phyloP scores from a whole-genome alignment of 2,329 filamentous ascomycete species.

The Monascus ruber region DNA sequence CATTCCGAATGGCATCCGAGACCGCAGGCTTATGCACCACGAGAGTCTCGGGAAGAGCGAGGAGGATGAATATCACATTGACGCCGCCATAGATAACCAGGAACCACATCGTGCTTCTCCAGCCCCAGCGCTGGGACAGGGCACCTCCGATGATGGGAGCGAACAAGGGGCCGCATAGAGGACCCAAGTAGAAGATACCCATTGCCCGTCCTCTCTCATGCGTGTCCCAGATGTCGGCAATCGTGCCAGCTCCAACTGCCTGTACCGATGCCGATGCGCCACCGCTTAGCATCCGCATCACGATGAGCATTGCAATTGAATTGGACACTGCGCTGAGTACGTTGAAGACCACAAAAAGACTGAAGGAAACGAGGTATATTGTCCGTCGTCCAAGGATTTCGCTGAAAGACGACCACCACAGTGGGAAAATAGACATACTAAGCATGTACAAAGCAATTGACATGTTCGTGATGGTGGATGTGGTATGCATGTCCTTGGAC shows the following conservation, averaged over 20 bases:
- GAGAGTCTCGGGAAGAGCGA: conserved; percentile 36
- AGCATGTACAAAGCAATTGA: conserved; percentile 74
- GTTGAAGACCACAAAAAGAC: conserved; percentile 60
- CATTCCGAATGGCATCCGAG: conserved; percentile 15
- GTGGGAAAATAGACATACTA: conserved; percentile 68
- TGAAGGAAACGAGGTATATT: conserved; percentile 68
- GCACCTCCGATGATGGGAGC: conserved; percentile 67
- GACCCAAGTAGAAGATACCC: conserved; percentile 72
- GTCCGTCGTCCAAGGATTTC: conserved; percentile 59
- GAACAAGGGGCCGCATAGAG: conserved; percentile 61
- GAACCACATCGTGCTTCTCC: conserved; percentile 71
- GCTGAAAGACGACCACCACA: conserved; percentile 80
- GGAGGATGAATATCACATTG: conserved; percentile 28
- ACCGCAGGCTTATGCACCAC: conserved; percentile 17
- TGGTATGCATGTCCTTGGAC: conserved; percentile 48
- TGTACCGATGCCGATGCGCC: conserved; percentile 72
- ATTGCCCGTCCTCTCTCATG: conserved; percentile 66
- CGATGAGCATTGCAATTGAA: conserved; percentile 64
- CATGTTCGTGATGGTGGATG: conserved; percentile 58
- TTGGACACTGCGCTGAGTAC: conserved; percentile 56
- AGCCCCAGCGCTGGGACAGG: conserved; percentile 57
- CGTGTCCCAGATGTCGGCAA: conserved; percentile 69
- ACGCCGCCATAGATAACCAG: conserved; percentile 55
- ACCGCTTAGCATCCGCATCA: conserved; percentile 62
- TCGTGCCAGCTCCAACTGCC: conserved; percentile 71